A percentile compares a stretch with the other conserved stretches of the same genome.
These are phyloP conservation scores for Maudiozyma bulderi DNA, from an alignment of 805 yeast species.

Conservation along the genomic window DNA sequence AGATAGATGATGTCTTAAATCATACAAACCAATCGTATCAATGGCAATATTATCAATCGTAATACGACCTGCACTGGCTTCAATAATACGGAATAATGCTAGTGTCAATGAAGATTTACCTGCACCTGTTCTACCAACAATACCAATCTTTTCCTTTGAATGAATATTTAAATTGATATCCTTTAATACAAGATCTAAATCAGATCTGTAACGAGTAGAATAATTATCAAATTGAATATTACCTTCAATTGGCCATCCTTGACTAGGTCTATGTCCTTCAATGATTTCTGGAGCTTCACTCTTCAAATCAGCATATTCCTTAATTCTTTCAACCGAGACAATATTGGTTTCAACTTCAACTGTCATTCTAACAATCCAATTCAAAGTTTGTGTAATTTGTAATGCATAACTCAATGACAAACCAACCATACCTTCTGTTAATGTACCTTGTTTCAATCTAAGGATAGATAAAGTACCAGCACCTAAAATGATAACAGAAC, in stretches of 20 bases:
- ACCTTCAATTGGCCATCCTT: conserved; percentile 67
- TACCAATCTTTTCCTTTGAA: conserved; percentile 80
- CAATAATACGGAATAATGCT: conserved; percentile 79
- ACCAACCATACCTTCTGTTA: conserved; percentile 90
- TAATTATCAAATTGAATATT: conserved; percentile 58
- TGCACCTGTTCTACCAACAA: conserved; percentile 96
- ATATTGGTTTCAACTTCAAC: conserved; percentile 97
- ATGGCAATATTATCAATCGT: conserved; percentile 64
- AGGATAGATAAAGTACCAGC: conserved; percentile 76
- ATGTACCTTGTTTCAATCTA: conserved; percentile 54
- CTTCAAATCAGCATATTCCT: conserved; percentile 70
- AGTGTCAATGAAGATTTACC: conserved; percentile 83
- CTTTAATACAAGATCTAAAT: conserved; percentile 69
- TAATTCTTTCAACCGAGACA: conserved; percentile 90
- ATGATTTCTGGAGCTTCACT: conserved; percentile 79
- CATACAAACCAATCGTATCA: conserved; percentile 59
- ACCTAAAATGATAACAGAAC: conserved; percentile 77
- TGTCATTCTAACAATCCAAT: conserved; percentile 98
- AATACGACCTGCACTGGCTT: conserved; percentile 61
- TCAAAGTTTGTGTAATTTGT: conserved; percentile 84
- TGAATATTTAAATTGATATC: conserved; percentile 53
- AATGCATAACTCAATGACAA: conserved; percentile 86
- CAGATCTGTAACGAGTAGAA: conserved; percentile 77
- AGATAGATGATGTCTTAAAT: conserved; percentile 65
- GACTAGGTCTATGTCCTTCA: conserved; percentile 56